These are phyloP conservation scores for Saxispiralis lemnorum DNA, from an alignment of 495 filamentous ascomycete genomes.

Conservation along the genomic window DNA sequence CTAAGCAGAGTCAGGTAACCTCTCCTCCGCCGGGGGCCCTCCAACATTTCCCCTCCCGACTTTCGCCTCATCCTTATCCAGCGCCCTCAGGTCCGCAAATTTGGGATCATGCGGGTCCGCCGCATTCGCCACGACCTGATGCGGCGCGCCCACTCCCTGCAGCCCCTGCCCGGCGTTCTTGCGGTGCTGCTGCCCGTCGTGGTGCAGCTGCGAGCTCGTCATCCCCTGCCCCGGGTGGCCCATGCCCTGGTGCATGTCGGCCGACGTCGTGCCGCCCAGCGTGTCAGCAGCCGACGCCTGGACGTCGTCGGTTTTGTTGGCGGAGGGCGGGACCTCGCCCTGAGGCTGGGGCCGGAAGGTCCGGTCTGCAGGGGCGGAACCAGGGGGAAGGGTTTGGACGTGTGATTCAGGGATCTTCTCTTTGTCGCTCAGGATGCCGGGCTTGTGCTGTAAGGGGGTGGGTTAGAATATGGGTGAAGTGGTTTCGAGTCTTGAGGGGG, in stretches of 20 bases:
- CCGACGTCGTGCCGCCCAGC: constrained; percentile 44
- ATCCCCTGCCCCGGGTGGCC: constrained; percentile 47
- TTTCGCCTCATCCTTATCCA: constrained; percentile 25
- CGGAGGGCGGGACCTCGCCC: constrained; percentile 30
- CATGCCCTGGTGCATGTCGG: constrained; percentile 40
- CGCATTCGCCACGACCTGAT: background rate
- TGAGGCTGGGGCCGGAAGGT: constrained; percentile 42
- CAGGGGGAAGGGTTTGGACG: constrained; percentile 40
- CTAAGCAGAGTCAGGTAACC: background rate
- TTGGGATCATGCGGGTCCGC: constrained; percentile 14
- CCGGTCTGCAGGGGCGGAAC: constrained; percentile 43
- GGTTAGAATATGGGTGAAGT: too few species aligned
- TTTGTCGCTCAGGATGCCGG: constrained; percentile 39
- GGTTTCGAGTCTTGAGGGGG: too few species aligned
- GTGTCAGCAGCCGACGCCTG: constrained; percentile 33
- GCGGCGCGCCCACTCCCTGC: constrained; percentile 33
- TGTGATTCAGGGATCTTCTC: constrained; percentile 47
- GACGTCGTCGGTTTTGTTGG: constrained; percentile 27
- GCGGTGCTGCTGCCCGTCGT: constrained; percentile 32
- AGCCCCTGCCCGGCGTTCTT: constrained; percentile 39
- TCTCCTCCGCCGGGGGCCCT: too few species aligned
- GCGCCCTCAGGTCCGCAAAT: constrained; percentile 21
- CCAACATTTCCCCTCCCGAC: constrained; percentile 24
- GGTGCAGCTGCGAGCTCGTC: constrained; percentile 37
- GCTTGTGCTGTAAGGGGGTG: constrained; percentile 37